Evolutionary conservation across 2,329 filamentous ascomycete genomes (phyloP).

Genomic region (Colletotrichum musicola): DNA sequence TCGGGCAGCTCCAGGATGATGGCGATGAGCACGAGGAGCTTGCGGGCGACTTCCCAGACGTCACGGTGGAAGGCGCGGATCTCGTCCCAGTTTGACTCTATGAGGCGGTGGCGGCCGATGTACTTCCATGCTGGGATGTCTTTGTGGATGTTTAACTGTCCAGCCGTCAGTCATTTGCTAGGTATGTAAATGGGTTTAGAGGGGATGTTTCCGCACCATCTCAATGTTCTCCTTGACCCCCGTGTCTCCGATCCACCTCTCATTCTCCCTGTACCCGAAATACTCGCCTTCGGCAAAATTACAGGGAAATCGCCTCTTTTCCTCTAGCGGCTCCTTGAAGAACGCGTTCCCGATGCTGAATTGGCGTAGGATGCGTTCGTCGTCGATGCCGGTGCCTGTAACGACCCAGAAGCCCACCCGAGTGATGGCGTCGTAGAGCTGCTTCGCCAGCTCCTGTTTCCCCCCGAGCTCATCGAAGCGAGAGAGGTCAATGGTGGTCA

Average conservation of each 20-base stretch:
- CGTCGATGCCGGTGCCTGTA: slow-evolving; percentile 9
- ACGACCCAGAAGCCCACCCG: slow-evolving; percentile 16
- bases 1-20: slow-evolving; percentile 10
- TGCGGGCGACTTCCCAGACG: slow-evolving; percentile 8
- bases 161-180: not conserved
- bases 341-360: slow-evolving; percentile 12
- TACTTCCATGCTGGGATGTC: not conserved
- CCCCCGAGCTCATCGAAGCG: slow-evolving; percentile 3
- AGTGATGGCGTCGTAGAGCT: slow-evolving; percentile 10
- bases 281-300: slow-evolving; percentile 14
- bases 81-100: slow-evolving; percentile 1
- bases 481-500: slow-evolving; percentile 6
- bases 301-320: slow-evolving; percentile 1
- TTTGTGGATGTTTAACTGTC: slow-evolving; percentile 8
- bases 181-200: not conserved
- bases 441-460: slow-evolving; percentile 1
- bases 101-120: not conserved
- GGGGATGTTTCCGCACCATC: no score
- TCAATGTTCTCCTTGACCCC: slow-evolving; percentile 12
- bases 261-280: slow-evolving; percentile 8
- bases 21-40: slow-evolving; percentile 7
- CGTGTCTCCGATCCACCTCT: slow-evolving; percentile 18
- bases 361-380: not conserved
- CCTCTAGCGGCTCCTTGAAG: slow-evolving; percentile 10
- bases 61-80: slow-evolving; percentile 14